Evolutionary conservation across 75 land plant genomes (phyloP).

Genomic region (Pinus albicaulis): DNA sequence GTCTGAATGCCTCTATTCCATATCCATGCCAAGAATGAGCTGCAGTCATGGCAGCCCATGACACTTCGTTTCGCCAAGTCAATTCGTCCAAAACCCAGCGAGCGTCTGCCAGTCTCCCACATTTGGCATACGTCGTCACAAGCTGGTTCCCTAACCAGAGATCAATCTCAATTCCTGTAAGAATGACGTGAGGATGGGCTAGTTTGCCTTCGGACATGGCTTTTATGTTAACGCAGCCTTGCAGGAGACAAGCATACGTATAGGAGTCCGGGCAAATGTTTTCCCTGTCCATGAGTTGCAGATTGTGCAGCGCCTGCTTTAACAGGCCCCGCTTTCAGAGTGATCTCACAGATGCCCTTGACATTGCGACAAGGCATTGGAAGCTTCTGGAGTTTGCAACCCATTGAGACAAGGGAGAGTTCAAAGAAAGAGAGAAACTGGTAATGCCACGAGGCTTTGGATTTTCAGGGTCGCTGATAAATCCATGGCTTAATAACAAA

Average conservation of each 20-base stretch:
- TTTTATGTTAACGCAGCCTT: neutral
- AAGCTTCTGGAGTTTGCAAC: neutral
- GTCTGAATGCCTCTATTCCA: conserved; percentile 31
- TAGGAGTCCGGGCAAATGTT: neutral
- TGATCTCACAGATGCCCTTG: neutral
- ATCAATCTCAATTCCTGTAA: conserved; percentile 2
- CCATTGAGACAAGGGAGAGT: too few species aligned
- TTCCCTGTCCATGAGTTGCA: neutral
- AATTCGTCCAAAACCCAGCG: conserved; percentile 48
- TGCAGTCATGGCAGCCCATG: conserved; percentile 61
- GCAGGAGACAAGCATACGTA: neutral
- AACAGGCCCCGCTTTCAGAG: neutral
- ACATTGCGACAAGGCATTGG: neutral
- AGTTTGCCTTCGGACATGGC: neutral
- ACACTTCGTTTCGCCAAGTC: conserved; percentile 37
- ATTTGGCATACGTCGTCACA: conserved; percentile 15
- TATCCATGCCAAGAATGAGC: conserved; percentile 43
- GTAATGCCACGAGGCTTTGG: too few species aligned
- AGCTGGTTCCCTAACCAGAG: neutral
- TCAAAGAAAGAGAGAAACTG: too few species aligned
- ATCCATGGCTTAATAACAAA: too few species aligned
- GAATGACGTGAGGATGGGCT: neutral
- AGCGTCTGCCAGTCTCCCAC: conserved; percentile 23
- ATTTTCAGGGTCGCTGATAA: too few species aligned
- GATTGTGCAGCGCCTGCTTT: neutral